Evolutionary conservation across 352 stramenopile species (phyloP), one percentile per base, ranked within the genome.

Genomic region (Globisporangium mamillatum): DNA sequence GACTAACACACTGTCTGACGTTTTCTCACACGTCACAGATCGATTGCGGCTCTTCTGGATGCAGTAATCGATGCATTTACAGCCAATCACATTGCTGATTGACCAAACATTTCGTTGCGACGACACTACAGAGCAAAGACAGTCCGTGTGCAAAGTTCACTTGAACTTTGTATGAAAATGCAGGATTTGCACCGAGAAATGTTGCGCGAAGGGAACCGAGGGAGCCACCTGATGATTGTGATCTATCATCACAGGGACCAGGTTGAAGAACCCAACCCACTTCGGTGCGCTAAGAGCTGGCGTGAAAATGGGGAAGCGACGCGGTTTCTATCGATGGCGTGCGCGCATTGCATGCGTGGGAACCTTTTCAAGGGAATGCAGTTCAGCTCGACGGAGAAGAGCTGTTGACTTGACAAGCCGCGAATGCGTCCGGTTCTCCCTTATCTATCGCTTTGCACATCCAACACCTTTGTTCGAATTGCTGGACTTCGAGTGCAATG

Each of bases 41-140:
- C 38, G 52, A 57, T 57, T 57, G 52, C 52, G 22, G 52, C 52
- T 57, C 12, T 34, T 27, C 22, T 3, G 6, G 52, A 57, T 57
- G 20, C 20, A 20, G 50, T 58, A 67, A 59, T 71, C 41, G n/a
- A 53, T 34, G 0, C 0, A 41, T 34, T 78, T 80, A 76, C 54
- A 72, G 56, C 72, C 66, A 80, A 76, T 78, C 25, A 50, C 0
- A 14, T 24, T 7, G 2, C 18, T 52, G 29, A 52, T 73, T 64
- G 59, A n/a, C 8, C 8, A 66, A 60, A 52, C 61, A 50, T 1
- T 50, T 25, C 14, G 41, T 16, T 2, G 12, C 9, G 38, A 36
- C 3, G 38, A 5, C 12, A 46, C 2, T 41, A 12, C 32, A 8
- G 3, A 8, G 6, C 29, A 36, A 36, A 36, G 32, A 10, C 32